Evolutionary conservation across 140 eudicot species (phyloP).

Genomic region (Bidens hawaiensis): DNA sequence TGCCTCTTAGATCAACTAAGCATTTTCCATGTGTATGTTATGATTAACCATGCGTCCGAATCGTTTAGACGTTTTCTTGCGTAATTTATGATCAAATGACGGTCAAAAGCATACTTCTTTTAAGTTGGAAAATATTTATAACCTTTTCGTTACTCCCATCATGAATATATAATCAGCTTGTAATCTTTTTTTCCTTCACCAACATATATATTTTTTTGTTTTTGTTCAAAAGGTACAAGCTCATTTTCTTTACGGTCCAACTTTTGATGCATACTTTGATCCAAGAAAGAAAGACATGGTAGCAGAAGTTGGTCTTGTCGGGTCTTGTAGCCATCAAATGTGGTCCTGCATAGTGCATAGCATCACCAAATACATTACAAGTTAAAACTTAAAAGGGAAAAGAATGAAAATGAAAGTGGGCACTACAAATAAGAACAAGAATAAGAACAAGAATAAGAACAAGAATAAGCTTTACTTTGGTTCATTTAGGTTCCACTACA

Average conservation of each 20-base stretch:
- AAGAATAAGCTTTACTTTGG: conserved; percentile 67
- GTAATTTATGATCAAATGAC: neutral
- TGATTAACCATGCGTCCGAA: neutral
- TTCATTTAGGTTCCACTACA: conserved; percentile 88
- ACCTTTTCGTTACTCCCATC: neutral
- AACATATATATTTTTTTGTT: neutral
- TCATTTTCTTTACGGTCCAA: conserved; percentile 16
- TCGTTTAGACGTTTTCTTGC: neutral
- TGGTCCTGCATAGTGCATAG: conserved; percentile 24
- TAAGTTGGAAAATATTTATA: neutral
- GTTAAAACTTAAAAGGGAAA: conserved; percentile 19
- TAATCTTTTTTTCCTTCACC: neutral
- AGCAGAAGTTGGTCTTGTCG: conserved; percentile 40
- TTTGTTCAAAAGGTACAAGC: conserved; percentile 8
- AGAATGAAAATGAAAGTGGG: conserved; percentile 6
- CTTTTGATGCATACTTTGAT: conserved; percentile 39
- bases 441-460: conserved; percentile 36
- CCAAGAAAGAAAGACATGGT: conserved; percentile 37
- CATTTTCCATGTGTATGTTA: neutral
- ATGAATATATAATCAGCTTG: neutral
- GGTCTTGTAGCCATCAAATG: conserved; percentile 36
- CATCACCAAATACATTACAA: conserved; percentile 16
- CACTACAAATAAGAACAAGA: conserved; percentile 32
- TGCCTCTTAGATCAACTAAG: neutral
- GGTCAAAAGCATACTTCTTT: neutral